These are phyloP conservation scores for Ceratocystiopsis sp. DNA, from an alignment of 2,329 filamentous ascomycete species.

Conservation along the genomic window DNA sequence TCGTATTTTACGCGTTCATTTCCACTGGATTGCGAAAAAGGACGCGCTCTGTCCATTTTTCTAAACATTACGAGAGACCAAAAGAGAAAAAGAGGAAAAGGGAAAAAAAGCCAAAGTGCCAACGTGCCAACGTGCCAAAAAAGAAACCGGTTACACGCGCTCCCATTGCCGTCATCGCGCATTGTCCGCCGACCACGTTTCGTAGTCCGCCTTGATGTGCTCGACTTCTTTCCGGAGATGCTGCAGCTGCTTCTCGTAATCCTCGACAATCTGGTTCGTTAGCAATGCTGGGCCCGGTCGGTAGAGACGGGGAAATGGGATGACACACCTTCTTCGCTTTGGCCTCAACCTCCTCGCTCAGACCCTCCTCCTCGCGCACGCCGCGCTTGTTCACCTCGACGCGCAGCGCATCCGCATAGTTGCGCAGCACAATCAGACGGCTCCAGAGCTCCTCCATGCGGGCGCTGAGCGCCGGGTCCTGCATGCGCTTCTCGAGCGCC, in stretches of 20 bases:
- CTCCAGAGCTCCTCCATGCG: slow-evolving; percentile 78
- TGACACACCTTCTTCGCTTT: slow-evolving; percentile 55
- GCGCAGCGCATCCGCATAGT: slow-evolving; percentile 54
- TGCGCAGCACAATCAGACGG: slow-evolving; percentile 55
- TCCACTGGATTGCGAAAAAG: neutral
- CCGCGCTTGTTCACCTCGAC: slow-evolving; percentile 56
- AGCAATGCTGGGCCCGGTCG: slow-evolving; percentile 1
- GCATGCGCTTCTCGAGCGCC: slow-evolving; percentile 49
- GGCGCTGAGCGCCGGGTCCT: slow-evolving; percentile 58
- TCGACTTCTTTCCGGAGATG: slow-evolving; percentile 60
- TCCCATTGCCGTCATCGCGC: too few relatives aligned
- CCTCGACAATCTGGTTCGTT: slow-evolving; percentile 48
- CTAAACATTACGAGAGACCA: neutral
- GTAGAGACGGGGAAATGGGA: neutral
- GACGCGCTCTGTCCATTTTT: neutral
- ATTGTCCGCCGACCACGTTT: slow-evolving; percentile 23
- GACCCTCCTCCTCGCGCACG: slow-evolving; percentile 32
- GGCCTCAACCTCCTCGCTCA: slow-evolving; percentile 53
- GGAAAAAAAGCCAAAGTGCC: too few relatives aligned
- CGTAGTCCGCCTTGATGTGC: slow-evolving; percentile 39
- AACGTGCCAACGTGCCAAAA: too few relatives aligned
- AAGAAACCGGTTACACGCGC: neutral
- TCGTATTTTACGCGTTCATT: neutral
- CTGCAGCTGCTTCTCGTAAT: slow-evolving; percentile 65
- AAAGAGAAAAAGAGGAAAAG: neutral